Conservation (phyloP, 257 asterid species). For the Anisodus tanguticus region DNA sequence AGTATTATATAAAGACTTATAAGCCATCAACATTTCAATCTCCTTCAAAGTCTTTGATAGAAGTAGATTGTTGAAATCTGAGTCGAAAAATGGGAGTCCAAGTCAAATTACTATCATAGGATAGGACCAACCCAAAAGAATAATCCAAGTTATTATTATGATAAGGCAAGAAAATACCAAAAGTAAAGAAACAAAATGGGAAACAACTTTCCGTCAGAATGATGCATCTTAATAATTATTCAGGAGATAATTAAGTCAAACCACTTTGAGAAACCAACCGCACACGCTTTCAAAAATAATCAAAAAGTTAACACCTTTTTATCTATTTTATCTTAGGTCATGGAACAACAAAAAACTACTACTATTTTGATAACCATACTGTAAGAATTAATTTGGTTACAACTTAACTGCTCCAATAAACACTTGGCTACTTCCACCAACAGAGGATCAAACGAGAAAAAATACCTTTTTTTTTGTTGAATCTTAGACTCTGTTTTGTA, state of each 20-base stretch:
- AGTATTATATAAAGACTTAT: not conserved
- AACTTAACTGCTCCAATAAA: not conserved
- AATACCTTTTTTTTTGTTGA: not conserved
- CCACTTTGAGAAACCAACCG: constrained; percentile 42
- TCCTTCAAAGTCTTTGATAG: not conserved
- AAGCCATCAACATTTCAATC: not conserved
- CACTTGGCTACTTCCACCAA: not conserved
- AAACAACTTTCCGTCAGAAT: constrained; percentile 29
- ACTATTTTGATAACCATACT: not conserved
- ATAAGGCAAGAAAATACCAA: not conserved
- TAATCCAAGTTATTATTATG: constrained; percentile 1
- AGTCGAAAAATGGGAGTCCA: not conserved
- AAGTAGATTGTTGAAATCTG: not conserved
- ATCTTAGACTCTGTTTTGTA: not conserved
- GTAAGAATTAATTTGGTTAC: not conserved
- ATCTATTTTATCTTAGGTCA: not conserved
- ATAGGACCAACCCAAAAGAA: not conserved
- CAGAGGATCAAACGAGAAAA: not conserved
- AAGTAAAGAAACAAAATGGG: not conserved
- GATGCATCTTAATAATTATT: constrained; percentile 42
- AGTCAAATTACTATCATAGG: constrained; percentile 12
- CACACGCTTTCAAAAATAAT: not conserved
- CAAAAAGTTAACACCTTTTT: not conserved
- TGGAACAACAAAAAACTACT: not conserved
- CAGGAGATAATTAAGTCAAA: constrained; percentile 39